Conservation (phyloP, 2,329 filamentous ascomycete species). For the Hymenoscyphus linearis region DNA sequence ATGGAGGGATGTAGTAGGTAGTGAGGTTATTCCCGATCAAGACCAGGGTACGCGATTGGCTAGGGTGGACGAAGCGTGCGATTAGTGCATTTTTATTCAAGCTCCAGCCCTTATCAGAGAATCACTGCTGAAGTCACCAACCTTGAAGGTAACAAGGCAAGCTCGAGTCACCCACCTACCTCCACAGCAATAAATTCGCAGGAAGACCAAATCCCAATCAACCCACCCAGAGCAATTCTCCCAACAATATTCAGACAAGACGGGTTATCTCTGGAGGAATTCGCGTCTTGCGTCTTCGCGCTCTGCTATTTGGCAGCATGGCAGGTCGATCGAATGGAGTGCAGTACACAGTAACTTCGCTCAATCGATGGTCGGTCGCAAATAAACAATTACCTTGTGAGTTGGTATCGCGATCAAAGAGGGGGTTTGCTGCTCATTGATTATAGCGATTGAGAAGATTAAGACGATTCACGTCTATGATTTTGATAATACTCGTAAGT, state of each 20-base stretch:
- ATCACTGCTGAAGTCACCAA: too few species aligned
- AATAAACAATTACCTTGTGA: constrained; percentile 65
- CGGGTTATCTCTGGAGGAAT: neutral
- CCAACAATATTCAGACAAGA: neutral
- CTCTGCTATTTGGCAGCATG: constrained; percentile 16
- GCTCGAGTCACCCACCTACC: neutral
- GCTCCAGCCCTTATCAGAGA: too few species aligned
- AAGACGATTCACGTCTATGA: constrained; percentile 88
- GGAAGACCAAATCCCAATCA: neutral
- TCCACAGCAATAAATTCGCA: neutral
- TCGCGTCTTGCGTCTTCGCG: constrained; percentile 10
- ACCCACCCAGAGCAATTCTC: neutral
- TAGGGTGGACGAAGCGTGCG: too few species aligned
- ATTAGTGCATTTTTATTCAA: too few species aligned
- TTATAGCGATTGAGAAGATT: constrained; percentile 58
- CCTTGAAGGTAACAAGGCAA: too few species aligned
- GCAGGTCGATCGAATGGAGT: constrained; percentile 9
- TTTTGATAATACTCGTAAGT: constrained; percentile 89
- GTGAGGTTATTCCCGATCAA: too few species aligned
- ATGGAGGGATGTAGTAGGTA: too few species aligned
- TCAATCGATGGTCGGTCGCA: constrained; percentile 80
- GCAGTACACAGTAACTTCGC: constrained; percentile 59
- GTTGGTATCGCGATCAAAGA: constrained; percentile 18
- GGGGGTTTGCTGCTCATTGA: constrained; percentile 14
- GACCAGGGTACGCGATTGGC: too few species aligned